phyloP scores from a whole-genome alignment of 176 grass and related monocot genomes.

The Coix lacrymajobi region DNA sequence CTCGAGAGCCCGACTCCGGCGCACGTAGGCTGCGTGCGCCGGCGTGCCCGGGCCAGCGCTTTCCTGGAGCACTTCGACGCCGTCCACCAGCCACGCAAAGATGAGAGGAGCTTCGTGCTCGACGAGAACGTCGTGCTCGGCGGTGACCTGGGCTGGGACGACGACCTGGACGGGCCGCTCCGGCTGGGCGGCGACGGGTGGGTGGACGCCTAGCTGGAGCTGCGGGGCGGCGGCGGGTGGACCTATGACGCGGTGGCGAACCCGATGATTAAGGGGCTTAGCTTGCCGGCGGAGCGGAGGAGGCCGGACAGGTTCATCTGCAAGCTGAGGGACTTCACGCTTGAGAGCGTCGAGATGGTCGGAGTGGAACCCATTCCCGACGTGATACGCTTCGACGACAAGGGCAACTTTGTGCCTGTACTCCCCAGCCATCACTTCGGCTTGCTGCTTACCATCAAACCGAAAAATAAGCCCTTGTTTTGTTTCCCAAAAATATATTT shows the following conservation, averaged over 20 bases:
- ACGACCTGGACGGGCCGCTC: conserved; percentile 16
- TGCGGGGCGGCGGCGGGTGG: background rate
- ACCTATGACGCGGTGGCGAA: background rate
- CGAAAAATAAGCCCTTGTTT: too few relatives aligned
- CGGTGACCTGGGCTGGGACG: conserved; percentile 20
- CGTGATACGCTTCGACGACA: background rate
- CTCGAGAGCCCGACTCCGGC: background rate
- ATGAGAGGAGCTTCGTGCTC: background rate
- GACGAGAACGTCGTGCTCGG: conserved; percentile 15
- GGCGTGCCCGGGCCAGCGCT: background rate
- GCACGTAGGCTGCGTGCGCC: background rate
- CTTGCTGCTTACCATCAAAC: background rate
- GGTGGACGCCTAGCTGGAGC: conserved; percentile 2
- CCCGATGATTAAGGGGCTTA: background rate
- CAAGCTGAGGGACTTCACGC: background rate
- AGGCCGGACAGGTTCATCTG: conserved; percentile 5
- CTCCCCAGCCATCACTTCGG: conserved; percentile 16
- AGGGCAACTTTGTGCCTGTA: background rate
- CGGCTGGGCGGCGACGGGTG: background rate
- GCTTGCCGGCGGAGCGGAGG: background rate
- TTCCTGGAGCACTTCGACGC: conserved; percentile 12
- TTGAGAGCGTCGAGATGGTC: background rate
- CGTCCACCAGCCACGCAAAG: background rate
- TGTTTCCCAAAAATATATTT: too few relatives aligned
- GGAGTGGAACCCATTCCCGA: background rate